Evolutionary conservation across 345 rosid genomes (phyloP).

Genomic region (Gossypium longicalyx): DNA sequence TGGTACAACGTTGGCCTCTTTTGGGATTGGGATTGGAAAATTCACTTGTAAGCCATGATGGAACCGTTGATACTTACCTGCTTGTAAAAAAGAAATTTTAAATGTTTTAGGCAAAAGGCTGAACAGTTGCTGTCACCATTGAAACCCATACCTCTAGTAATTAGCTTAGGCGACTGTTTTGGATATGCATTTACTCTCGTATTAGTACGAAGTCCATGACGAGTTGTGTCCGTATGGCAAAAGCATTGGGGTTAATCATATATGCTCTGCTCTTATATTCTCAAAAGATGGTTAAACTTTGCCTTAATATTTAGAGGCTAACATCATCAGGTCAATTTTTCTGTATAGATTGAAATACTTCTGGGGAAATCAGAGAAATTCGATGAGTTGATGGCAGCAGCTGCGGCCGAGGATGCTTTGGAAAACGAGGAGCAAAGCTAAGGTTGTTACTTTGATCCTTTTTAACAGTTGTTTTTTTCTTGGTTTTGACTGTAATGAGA

Average conservation of each 20-base stretch:
- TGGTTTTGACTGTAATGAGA: no score
- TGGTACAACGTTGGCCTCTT: background rate
- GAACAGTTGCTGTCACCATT: background rate
- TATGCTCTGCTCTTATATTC: no score
- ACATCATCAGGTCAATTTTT: background rate
- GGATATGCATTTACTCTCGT: background rate
- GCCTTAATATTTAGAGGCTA: background rate
- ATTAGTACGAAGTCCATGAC: background rate
- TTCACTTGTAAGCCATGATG: background rate
- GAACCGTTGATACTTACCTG: background rate
- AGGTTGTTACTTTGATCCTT: constrained; percentile 21
- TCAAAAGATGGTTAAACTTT: background rate
- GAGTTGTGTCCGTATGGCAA: background rate
- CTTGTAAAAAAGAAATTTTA: background rate
- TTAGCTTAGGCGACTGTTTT: background rate
- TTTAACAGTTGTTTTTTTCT: background rate
- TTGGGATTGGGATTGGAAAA: background rate
- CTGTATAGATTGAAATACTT: constrained; percentile 53
- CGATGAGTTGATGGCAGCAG: constrained; percentile 57
- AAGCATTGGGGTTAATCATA: background rate
- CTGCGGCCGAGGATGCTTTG: constrained; percentile 40
- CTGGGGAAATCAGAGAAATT: constrained; percentile 62
- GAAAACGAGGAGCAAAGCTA: constrained; percentile 49
- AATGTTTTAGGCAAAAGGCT: background rate
- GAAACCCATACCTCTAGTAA: background rate